Percentiles rank a stretch among this genome's conserved stretches.
Evolutionary conservation across 768 basidiomycete genomes (phyloP).

Genomic region (Lentinula lateritia): DNA sequence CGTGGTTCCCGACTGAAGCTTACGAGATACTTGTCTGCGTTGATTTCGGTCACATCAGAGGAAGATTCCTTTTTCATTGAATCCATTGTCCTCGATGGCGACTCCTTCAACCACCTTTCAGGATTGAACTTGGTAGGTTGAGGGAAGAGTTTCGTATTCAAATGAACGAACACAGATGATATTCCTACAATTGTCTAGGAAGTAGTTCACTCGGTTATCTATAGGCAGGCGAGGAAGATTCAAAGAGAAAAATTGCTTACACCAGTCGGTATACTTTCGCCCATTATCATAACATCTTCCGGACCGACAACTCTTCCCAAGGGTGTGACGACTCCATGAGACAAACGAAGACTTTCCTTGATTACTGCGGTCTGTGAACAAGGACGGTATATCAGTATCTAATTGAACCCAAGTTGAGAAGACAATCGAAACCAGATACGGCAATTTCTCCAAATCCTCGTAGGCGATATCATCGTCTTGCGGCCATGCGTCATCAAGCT

Average conservation of each 20-base stretch:
- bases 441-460: constrained; percentile 19
- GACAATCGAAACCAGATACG: constrained; percentile 17
- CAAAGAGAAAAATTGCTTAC: constrained; percentile 13
- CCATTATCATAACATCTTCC: constrained; percentile 14
- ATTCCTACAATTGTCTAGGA: constrained; percentile 19
- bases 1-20: constrained; percentile 20
- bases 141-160: constrained; percentile 15
- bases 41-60: background rate
- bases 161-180: constrained; percentile 15
- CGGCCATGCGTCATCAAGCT: constrained; percentile 19
- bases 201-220: background rate
- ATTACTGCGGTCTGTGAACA: constrained; percentile 16
- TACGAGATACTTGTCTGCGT: constrained; percentile 19
- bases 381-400: background rate
- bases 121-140: constrained; percentile 16
- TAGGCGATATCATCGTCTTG: constrained; percentile 10
- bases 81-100: background rate
- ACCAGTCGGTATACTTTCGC: constrained; percentile 15
- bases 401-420: background rate
- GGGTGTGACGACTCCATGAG: constrained; percentile 10
- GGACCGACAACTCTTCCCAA: constrained; percentile 17
- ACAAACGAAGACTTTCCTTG: constrained; percentile 22
- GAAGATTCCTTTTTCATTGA: background rate
- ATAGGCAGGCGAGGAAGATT: background rate
- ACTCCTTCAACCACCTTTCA: constrained; percentile 16